Base-by-base conservation (phyloP, 202 grass and related monocot genomes). In the Carex arenaria region DNA sequence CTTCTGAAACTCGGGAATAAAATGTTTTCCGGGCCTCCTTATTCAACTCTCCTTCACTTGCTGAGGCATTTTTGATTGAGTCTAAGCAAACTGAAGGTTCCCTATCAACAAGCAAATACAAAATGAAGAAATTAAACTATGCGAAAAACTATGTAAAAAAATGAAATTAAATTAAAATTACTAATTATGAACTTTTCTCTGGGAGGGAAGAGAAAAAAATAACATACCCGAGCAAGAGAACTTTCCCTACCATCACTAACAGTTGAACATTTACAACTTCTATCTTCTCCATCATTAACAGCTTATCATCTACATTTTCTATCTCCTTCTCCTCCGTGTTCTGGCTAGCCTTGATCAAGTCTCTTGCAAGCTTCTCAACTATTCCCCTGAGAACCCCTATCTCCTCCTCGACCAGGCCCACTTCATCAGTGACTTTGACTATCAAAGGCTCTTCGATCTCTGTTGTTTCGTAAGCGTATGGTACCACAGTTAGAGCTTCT, bases 381-480 rank as follows among this genome's bases (percentile, higher is more conserved):
- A 94, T 91, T 71, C 65, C 32, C 8, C 28, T 68, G 23, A 82
- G 15, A 82, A 74, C 75, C 40, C 74, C 69, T 0, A 79, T 84
- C 12, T 64, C 32, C 53, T 64, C 74, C 7, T 12, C 11, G 5
- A 17, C 65, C 31, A 56, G 30, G 13, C 12, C 14, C 2, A 1
- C 15, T 7, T 66, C 81, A 14, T 45, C 32, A 1, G 28, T 22
- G 4, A 23, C 38, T 63, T 68, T 73, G 61, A 98, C 86, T 28
- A 38, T 82, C 15, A 98, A 71, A 78, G 90, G 90, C 76, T 93
- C 90, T 38, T 90, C 87, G 66, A 77, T 86, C 89, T 93, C 90
- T 56, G 93, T 18, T 22, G 17, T 12, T 0, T 72, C 89, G 47
- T 87, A 87, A 51, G 85, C 28, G 76, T 85, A 90, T 40, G 90